These are phyloP conservation scores for Debaryomycetaceae sp. DNA, from an alignment of 1,139 yeast species.

Conservation along the genomic window DNA sequence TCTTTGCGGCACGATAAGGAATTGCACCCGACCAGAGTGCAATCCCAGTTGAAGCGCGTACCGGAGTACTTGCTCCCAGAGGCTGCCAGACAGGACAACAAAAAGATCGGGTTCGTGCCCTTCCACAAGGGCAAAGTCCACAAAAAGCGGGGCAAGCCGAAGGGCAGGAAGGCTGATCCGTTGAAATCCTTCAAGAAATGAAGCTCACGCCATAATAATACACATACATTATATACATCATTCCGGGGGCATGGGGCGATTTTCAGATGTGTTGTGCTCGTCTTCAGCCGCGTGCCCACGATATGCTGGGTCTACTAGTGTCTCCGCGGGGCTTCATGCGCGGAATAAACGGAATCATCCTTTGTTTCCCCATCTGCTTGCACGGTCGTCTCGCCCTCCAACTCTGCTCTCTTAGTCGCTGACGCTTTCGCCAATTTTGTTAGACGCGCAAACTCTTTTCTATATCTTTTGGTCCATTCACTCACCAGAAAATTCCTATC, in stretches of 20 bases:
- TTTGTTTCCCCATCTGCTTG: not conserved
- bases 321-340: too few relatives aligned
- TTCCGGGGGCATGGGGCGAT: too few relatives aligned
- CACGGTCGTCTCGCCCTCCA: conserved; percentile 1
- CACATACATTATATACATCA: conserved; percentile 1
- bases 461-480: conserved; percentile 49
- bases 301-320: too few relatives aligned
- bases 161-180: conserved; percentile 58
- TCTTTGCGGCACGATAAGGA: conserved; percentile 90
- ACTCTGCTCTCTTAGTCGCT: conserved; percentile 15
- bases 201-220: not conserved
- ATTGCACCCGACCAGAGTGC: conserved; percentile 76
- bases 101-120: conserved; percentile 72
- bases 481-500: conserved; percentile 39
- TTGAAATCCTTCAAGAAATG: conserved; percentile 46
- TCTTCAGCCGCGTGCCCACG: too few relatives aligned
- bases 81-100: conserved; percentile 58
- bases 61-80: conserved; percentile 91
- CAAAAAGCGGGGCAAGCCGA: conserved; percentile 35
- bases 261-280: too few relatives aligned
- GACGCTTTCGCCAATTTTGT: conserved; percentile 45
- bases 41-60: conserved; percentile 81
- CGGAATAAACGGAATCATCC: too few relatives aligned
- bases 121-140: conserved; percentile 56
- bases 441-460: conserved; percentile 49